Evolutionary conservation across 805 yeast species (phyloP), one percentile per base, ranked within the genome.

Genomic region (Saturnispora serradocipensis): DNA sequence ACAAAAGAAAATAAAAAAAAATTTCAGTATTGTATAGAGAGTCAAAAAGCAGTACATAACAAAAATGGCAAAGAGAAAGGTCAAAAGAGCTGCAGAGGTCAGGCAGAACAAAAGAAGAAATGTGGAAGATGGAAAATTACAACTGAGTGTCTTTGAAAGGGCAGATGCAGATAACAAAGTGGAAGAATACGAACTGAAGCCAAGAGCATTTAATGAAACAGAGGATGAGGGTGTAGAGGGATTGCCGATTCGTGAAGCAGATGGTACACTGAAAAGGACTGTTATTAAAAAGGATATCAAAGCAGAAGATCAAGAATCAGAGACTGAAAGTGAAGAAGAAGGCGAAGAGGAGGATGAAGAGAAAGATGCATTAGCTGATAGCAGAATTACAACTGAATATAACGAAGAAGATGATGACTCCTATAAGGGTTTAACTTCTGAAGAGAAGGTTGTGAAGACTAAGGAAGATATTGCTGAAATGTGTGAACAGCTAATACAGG

Each of bases 391-490:
- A 11, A 57, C 52, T 28, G 44, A 35, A 4, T 59, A 53, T 28
- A 61, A 61, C 28, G 67, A 65, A 30, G 64, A 59, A 22, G 65
- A 61, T 16, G 70, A 67, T 18, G 67, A 58, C 8, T 68, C 65
- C 24, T 80, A 80, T 54, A 72, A 78, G 0, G 74, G 70, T 6
- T 60, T 76, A 13, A 60, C 77, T 0, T 79, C 80, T 1, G 69
- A 66, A 52, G 85, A 85, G 63, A 73, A 72, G 51, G 70, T 87
- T 25, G 58, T 74, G 6, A 75, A 78, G 52, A 71, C 86, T 42
- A 86, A 89, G 61, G 97, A 89, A 67, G 87, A 86, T 51, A 78
- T 93, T 42, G 96, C 98, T 0, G 81, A 77, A 18, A 66, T 84
- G 46, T 97, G 95, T 1, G 86, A 87, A 39, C 76, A 77, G 42